Base-by-base conservation (phyloP, 768 basidiomycete species). In the Mycena belliarum region DNA sequence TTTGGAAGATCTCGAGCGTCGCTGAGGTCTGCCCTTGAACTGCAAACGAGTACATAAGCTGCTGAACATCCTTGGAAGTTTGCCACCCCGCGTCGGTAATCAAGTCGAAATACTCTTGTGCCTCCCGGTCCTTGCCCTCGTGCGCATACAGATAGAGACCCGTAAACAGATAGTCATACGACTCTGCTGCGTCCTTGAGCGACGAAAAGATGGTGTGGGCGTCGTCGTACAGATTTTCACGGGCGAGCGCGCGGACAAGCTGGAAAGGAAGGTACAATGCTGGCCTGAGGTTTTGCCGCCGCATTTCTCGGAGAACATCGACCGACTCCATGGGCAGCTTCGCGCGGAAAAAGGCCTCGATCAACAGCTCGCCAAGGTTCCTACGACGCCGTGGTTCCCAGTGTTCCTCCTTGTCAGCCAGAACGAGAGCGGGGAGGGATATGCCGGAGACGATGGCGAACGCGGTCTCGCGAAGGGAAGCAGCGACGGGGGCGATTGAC, bases 1-100 rank as follows among this genome's bases (percentile, higher is more conserved):
- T 59, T 58, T 82, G 66, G 70, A 91, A 93, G 26, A 83, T 67
- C 41, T 73, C 69, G 10, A 77, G 70, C 23, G 82, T 80, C 35
- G 71, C 69, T 20, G 75, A 66, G 1, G 70, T 69, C 37, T 73
- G 70, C 15, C 81, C 81, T 12, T 73, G 66, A 28, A 76, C 71
- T 6, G 86, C 86, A 65, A 84, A 77, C 0, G 81, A 77, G 58
- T 84, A 81, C 68, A 93, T 72, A 25, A 84, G 65, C 71, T 79
- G 73, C n/a, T 75, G 73, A 40, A 73, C 71, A 46, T 78, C 75
- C 16, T 61, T 60, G 3, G 60, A 24, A 0, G 61, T 58, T 35
- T 64, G 68, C 67, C 70, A 67, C 4, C 68, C 63, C 20, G 64
- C 66, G 12, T 69, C 66, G 11, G 63, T 40, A 43, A 86, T 68